These are phyloP conservation scores for Hypoxylon fragiforme DNA, from an alignment of 495 filamentous ascomycete species.

Conservation along the genomic window DNA sequence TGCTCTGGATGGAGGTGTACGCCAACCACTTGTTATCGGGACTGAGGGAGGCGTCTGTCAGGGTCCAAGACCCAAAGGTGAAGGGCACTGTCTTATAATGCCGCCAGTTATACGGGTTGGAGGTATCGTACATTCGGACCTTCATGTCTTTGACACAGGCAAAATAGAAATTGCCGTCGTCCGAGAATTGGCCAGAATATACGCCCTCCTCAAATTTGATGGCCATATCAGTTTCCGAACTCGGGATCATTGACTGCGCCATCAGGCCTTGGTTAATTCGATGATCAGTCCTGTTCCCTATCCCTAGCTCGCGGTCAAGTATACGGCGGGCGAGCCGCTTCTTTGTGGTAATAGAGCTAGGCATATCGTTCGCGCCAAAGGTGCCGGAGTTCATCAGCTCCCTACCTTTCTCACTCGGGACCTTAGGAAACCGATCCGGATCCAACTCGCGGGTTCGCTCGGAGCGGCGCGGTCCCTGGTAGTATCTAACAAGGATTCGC, in stretches of 20 bases:
- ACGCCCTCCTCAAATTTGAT: conserved; percentile 83
- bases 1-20: conserved; percentile 80
- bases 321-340: conserved; percentile 66
- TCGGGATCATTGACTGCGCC: conserved; percentile 69
- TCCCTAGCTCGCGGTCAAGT: conserved; percentile 78
- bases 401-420: conserved; percentile 75
- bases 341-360: conserved; percentile 58
- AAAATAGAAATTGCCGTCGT: conserved; percentile 98
- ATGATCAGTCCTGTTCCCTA: conserved; percentile 55
- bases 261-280: conserved; percentile 64
- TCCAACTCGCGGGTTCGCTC: conserved; percentile 39
- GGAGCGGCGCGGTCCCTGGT: too few species aligned
- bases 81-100: conserved; percentile 93
- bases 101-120: conserved; percentile 91
- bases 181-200: conserved; percentile 94
- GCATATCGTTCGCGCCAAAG: conserved; percentile 68
- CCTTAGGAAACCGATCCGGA: conserved; percentile 64
- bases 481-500: too few species aligned
- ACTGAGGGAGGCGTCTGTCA: conserved; percentile 90
- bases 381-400: conserved; percentile 77
- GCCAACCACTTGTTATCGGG: conserved; percentile 91
- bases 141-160: conserved; percentile 90
- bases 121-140: conserved; percentile 96
- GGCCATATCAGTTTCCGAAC: conserved; percentile 78
- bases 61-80: conserved; percentile 88